Evolutionary conservation across 257 asterid species (phyloP), one percentile per base, ranked within the genome.

Genomic region (Solanum medicagineum): DNA sequence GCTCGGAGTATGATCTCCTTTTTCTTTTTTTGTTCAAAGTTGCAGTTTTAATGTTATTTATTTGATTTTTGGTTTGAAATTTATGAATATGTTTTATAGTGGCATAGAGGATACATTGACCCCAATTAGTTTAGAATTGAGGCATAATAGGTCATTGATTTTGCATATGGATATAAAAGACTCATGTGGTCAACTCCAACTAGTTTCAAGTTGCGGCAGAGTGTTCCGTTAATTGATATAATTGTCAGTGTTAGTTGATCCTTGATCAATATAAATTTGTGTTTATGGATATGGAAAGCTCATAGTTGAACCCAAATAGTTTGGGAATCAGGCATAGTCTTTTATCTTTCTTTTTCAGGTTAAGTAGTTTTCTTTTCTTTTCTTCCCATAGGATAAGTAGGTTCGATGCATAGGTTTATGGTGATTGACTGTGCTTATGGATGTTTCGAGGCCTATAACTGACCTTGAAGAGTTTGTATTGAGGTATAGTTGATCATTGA

Each of bases 1-100:
- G 95, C 86, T 94, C 98, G 53, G 97, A 94, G 97, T 96, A 94
- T 1, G 94, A 36, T 70, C 70, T 60, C 47, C 49, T 49, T 66
- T 9, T 36, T 36, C 42, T 36, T 36, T 85, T 65, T 65, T 5
- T 24, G 45, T 20, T 44, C 29, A 44, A 71, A 32, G 57, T 40
- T 40, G 55, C 65, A 19, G 4, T 12, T n/a, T 71, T 42, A 65
- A 14, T 12, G 29, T 11, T 40, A 5, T 42, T 70, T 42, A 6
- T 19, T 70, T 71, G 56, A 20, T 69, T 9, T 69, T 3, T 36
- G 42, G 32, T 44, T 19, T 5, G 55, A 71, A 71, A 44, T 44
- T 71, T 6, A 71, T 71, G 54, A 20, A 7, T 44, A 71, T 20
- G 13, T 20, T 11, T n/a, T 44, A 12, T 71, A 20, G 20, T 45